Evolutionary conservation across 2,329 filamentous ascomycete species (phyloP), one percentile per base, ranked within the genome.

Genomic region (Dothistroma septosporum): DNA sequence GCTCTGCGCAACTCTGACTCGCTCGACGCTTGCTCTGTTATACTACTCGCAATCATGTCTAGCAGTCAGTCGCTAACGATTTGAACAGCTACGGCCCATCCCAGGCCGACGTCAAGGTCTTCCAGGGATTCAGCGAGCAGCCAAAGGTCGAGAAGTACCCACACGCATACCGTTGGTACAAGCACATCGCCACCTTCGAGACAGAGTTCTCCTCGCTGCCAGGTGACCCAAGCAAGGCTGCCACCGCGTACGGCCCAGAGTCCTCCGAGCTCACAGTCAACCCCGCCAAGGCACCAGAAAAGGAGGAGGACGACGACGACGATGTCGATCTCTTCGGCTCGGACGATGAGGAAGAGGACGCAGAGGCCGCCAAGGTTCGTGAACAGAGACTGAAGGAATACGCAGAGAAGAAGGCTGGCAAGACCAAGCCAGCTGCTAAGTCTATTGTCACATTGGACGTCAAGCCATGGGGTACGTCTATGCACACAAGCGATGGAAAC

Each of bases 161-260:
- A 74, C 84, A 96, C 82, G 92, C 89, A 75, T 91, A 91, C 76
- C 89, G 94, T 79, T 99, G 94, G 94, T 97, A 96, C 87, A 96
- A 95, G 87, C 93, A 99, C 87, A 91, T 97, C 76, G 86, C 90
- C 78, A 89, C 90, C 72, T 96, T 90, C 83, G 88, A 95, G 85
- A 84, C 89, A 70, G 93, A 97, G 80, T 97, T 97, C 83, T 83
- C 89, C 73, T 89, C 87, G 68, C 90, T 99, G 56, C 85, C 91
- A 61, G 94, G 94, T 78, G 93, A 97, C 81, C 86, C 92, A 72
- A 89, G 89, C 78, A 92, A 94, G 84, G 83, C 88, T 69, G 90
- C 88, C 83, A 92, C 90, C 73, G 85, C 88, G 76, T 97, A 97
- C 82, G 94, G 94, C 74, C 94, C 94, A 67, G 92, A 96, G 73